Evolutionary conservation across 805 yeast species (phyloP), one percentile per base, ranked within the genome.

Genomic region (Schizosaccharomyces lindneri): DNA sequence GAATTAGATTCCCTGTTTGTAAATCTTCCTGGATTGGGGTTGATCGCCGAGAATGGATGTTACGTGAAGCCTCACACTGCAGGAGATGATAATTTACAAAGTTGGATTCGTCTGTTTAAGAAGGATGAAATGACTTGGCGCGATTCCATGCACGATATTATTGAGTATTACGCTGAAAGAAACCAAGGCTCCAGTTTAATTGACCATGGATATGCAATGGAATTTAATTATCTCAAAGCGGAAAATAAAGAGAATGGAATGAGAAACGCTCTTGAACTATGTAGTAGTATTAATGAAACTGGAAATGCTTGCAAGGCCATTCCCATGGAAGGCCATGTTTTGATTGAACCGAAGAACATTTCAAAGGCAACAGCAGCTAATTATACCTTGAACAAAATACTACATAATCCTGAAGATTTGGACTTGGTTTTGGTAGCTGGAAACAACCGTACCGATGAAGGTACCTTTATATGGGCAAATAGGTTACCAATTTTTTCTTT

Each of bases 31-130:
- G 79, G 80, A 51, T 68, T 89, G 39, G 97, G 97, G 0, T 74
- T 90, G 61, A 81, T 90, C 64, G 95, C 96, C 0, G 97, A 89
- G 70, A 83, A 84, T 68, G 97, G 97, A 46, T 94, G 87, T 0
- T 87, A 79, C 67, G 76, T 90, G 43, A 82, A 71, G 31, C 66
- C 67, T 11, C 65, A 64, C 48, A 69, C 68, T 7, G 46, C 55
- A 29, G 27, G 59, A 9, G 55, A 41, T 17, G 55, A 29, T 63
- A 62, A 63, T 59, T 32, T 19, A 7, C 71, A 74, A 17, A 71
- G 74, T 13, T 87, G 95, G 95, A 71, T 78, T 59, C 76, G 84
- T 1, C 74, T 84, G 27, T 79, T 81, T 39, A 79, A 80, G 63
- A 80, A 79, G 64, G 78, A 75, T 39, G 74, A 75, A 62, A 71